Percentiles rank a stretch among this genome's conserved stretches.
Conservation (phyloP, 768 basidiomycete genomes). For the Rhodosporidiobolus odoratus region DNA sequence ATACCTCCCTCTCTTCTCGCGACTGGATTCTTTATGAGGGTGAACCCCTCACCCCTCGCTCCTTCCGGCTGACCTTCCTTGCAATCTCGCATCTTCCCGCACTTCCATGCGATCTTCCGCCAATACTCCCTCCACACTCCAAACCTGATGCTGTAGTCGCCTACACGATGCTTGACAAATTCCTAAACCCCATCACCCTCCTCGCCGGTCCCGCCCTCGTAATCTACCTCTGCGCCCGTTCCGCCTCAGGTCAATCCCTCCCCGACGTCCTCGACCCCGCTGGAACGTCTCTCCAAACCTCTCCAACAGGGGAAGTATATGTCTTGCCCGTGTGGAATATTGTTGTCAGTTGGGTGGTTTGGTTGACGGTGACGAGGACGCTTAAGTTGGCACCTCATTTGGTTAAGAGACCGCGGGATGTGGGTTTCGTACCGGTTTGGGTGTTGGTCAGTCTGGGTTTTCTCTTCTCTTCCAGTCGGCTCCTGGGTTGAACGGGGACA, state of each 20-base stretch:
- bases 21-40: not conserved
- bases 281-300: slow-evolving; percentile 39
- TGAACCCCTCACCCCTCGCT: not conserved
- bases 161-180: slow-evolving; percentile 71
- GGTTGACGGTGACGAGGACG: slow-evolving; percentile 50
- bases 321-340: slow-evolving; percentile 43
- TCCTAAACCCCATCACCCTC: slow-evolving; percentile 80
- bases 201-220: slow-evolving; percentile 78
- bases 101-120: not conserved
- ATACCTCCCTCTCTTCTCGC: not conserved
- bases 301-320: slow-evolving; percentile 40
- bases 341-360: slow-evolving; percentile 47
- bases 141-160: too few species aligned
- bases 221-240: slow-evolving; percentile 58
- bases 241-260: slow-evolving; percentile 51
- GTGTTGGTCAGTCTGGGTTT: slow-evolving; percentile 57
- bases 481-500: too few species aligned
- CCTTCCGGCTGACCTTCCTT: not conserved
- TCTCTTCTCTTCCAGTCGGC: too few species aligned
- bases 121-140: not conserved
- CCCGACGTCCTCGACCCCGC: slow-evolving; percentile 34
- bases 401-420: slow-evolving; percentile 67
- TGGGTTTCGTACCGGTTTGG: slow-evolving; percentile 78
- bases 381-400: slow-evolving; percentile 72
- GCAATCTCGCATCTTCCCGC: too few species aligned